Conservation (phyloP, 2,329 filamentous ascomycete genomes). For the Xylariaceae sp. region DNA sequence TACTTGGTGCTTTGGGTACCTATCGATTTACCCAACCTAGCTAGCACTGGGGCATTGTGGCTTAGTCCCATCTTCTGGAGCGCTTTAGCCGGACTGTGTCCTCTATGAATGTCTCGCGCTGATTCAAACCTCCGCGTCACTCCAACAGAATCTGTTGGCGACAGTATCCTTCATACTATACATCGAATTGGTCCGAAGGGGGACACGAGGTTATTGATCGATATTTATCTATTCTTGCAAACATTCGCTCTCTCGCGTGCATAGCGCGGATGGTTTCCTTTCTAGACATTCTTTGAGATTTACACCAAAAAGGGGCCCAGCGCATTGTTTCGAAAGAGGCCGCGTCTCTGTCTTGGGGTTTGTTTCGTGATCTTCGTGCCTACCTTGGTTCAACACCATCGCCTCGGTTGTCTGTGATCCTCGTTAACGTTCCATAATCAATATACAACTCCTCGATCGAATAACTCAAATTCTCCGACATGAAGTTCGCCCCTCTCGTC, state of each 20-base stretch:
- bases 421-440: constrained; percentile 1
- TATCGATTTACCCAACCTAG: too few relatives aligned
- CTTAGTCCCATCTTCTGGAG: too few relatives aligned
- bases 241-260: constrained; percentile 9
- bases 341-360: neutral
- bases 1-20: too few relatives aligned
- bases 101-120: too few relatives aligned
- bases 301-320: constrained; percentile 4
- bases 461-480: constrained; percentile 37
- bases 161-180: too few relatives aligned
- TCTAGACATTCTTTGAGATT: constrained; percentile 12
- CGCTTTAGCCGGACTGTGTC: too few relatives aligned
- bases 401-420: neutral
- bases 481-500: constrained; percentile 60
- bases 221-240: too few relatives aligned
- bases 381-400: neutral
- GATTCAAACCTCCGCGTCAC: too few relatives aligned
- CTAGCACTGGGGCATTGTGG: too few relatives aligned
- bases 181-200: too few relatives aligned
- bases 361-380: neutral
- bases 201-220: too few relatives aligned
- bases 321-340: constrained; percentile 1
- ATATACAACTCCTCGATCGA: constrained; percentile 1
- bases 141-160: too few relatives aligned
- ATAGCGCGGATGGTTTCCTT: constrained; percentile 20